A percentile compares a stretch with the other conserved stretches of the same genome.
Evolutionary conservation across 805 yeast species (phyloP).

Genomic region (Candida krabiensis): DNA sequence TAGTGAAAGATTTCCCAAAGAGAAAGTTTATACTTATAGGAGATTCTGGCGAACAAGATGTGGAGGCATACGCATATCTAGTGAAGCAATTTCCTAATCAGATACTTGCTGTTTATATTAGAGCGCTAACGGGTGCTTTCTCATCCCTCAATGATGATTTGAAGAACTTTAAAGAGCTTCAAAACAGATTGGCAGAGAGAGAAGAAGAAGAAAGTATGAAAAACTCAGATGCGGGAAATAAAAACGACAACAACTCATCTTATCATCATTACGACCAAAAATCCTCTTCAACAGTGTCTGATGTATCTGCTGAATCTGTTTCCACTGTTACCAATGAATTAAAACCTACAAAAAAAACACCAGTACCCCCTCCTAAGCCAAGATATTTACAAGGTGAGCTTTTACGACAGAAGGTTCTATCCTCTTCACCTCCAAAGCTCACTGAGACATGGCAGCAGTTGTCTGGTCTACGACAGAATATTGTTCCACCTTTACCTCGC

Average conservation of each 20-base stretch:
- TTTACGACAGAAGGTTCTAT: constrained; percentile 12
- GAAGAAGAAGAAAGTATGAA: not conserved
- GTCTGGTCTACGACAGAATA: constrained; percentile 5
- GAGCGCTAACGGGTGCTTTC: constrained; percentile 72
- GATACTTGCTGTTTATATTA: constrained; percentile 72
- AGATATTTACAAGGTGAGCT: constrained; percentile 35
- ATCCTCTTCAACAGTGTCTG: constrained; percentile 16
- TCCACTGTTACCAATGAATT: constrained; percentile 3
- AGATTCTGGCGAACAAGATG: constrained; percentile 93
- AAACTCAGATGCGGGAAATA: not conserved
- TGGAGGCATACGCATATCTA: constrained; percentile 83
- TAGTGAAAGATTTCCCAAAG: constrained; percentile 70
- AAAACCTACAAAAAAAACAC: constrained; percentile 25
- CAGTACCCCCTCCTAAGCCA: constrained; percentile 53
- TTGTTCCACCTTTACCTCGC: constrained; percentile 8
- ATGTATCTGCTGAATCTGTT: constrained; percentile 5
- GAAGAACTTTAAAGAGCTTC: constrained; percentile 23
- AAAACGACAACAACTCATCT: not conserved
- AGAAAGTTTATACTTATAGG: constrained; percentile 85
- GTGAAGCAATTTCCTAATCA: constrained; percentile 62
- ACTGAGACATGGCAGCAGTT: constrained; percentile 7
- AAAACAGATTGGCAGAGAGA: constrained; percentile 12
- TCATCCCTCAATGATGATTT: constrained; percentile 49
- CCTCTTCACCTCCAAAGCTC: constrained; percentile 24
- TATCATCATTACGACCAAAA: constrained; percentile 2